These are phyloP conservation scores for Colletotrichum siamense DNA, from an alignment of 2,329 filamentous ascomycete genomes.

Conservation along the genomic window DNA sequence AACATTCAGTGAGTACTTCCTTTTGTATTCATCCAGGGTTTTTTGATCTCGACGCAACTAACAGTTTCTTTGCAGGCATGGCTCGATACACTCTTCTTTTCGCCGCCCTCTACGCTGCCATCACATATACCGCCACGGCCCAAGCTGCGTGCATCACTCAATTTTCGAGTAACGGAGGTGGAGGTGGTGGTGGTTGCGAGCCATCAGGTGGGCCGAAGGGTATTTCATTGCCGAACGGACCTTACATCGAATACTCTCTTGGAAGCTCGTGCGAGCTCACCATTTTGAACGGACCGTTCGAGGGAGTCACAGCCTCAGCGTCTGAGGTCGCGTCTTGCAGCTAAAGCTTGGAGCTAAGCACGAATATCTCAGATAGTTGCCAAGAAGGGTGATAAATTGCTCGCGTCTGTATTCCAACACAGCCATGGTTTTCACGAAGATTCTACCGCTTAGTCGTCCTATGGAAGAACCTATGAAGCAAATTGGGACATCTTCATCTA, in stretches of 20 bases:
- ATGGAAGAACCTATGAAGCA: too few relatives aligned
- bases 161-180: background rate
- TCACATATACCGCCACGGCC: background rate
- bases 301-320: background rate
- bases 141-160: background rate
- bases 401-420: too few relatives aligned
- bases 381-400: too few relatives aligned
- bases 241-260: background rate
- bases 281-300: background rate
- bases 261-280: background rate
- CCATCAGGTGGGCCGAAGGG: background rate
- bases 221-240: background rate
- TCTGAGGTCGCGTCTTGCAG: background rate
- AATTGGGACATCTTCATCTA: too few relatives aligned
- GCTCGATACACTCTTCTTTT: background rate
- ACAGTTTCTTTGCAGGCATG: background rate
- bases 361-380: background rate
- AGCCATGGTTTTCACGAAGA: too few relatives aligned
- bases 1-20: too few relatives aligned
- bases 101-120: background rate
- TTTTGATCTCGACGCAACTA: too few relatives aligned
- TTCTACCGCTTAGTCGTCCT: too few relatives aligned
- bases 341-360: rapidly evolving
- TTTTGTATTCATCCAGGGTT: too few relatives aligned
- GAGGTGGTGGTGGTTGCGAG: background rate